Base-by-base conservation (phyloP, 1,284 basidiomycete species). In the Rhodotorula sp. region DNA sequence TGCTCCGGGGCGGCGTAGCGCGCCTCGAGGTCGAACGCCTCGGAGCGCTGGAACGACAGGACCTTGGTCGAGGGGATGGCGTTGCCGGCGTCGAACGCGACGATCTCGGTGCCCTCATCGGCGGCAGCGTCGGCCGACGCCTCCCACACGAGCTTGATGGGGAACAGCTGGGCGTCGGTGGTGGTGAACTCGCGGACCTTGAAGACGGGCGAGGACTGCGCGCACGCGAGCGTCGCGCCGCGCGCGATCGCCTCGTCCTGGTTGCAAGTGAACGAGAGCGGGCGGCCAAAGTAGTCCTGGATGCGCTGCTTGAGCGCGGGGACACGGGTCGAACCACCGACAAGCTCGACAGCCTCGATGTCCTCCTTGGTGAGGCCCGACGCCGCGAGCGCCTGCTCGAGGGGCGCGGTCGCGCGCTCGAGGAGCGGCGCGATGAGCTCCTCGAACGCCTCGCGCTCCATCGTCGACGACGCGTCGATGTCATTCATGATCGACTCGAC, bases 401-500 rank as follows among this genome's bases (percentile, higher is more conserved):
- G 83, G 60, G 88, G 88, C 29, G 79, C 82, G 64, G 83, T 81
- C 71, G 89, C 85, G 76, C 86, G 85, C 68, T 85, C 82, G 67
- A 90, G 84, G 53, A 88, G 82, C 72, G 83, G 81, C 48, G 83
- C 81, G 77, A 87, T 85, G 78, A 89, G 85, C 62, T 82, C 76
- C 82, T 90, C 88, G 78, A 88, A 87, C 67, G 84, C 80, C 71
- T 88, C 88, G 78, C 88, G 86, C 58, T 81, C 85, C 71, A 89
- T 82, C 72, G 85, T 85, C 54, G 86, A 87, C 25, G 85, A 84
- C 19, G 88, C 88, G 81, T 89, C 88, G 73, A 97, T 83, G 81
- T 97, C 94, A 83, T 90, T 91, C 90, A 94, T 89, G 85, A 97
- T 89, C 71, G 90, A 92, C 82, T 97, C 94, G 80, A 97, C 92